phyloP scores from a whole-genome alignment of 306 rosid species.

The Cajanus cajan region DNA sequence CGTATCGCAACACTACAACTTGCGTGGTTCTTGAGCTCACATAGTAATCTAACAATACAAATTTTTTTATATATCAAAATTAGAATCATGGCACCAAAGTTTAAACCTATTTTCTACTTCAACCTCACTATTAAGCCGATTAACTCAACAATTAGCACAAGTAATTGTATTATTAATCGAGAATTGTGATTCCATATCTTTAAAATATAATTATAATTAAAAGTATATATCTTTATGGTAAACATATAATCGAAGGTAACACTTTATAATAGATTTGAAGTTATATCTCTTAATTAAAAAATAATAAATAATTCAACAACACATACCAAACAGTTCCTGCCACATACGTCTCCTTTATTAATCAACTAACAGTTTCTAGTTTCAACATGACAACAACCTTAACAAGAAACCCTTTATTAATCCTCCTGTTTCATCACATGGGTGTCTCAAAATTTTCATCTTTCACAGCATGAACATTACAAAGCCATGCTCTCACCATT shows the following conservation, averaged over 20 bases:
- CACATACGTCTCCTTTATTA: neutral
- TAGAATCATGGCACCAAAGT: too few relatives aligned
- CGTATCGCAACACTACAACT: neutral
- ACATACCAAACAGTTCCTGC: conserved; percentile 16
- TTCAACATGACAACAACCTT: neutral
- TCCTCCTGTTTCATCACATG: neutral
- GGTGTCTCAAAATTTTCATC: conserved; percentile 18
- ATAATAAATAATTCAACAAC: neutral
- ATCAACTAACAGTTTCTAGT: neutral
- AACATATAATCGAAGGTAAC: too few relatives aligned
- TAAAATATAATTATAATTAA: too few relatives aligned
- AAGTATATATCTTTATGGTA: too few relatives aligned
- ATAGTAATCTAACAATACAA: neutral
- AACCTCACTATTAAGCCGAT: too few relatives aligned
- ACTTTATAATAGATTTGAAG: too few relatives aligned
- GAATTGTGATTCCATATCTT: too few relatives aligned
- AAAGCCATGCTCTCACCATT: neutral
- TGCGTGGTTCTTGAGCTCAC: neutral
- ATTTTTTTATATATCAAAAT: too few relatives aligned
- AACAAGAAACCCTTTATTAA: neutral
- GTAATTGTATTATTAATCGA: too few relatives aligned
- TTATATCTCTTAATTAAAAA: too few relatives aligned
- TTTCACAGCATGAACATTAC: conserved; percentile 1
- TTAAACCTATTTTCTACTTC: too few relatives aligned
- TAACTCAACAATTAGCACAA: too few relatives aligned